Percentiles rank a stretch among this genome's conserved stretches.
phyloP scores from a whole-genome alignment of 768 basidiomycete genomes.

The Auriscalpium microsporum region DNA sequence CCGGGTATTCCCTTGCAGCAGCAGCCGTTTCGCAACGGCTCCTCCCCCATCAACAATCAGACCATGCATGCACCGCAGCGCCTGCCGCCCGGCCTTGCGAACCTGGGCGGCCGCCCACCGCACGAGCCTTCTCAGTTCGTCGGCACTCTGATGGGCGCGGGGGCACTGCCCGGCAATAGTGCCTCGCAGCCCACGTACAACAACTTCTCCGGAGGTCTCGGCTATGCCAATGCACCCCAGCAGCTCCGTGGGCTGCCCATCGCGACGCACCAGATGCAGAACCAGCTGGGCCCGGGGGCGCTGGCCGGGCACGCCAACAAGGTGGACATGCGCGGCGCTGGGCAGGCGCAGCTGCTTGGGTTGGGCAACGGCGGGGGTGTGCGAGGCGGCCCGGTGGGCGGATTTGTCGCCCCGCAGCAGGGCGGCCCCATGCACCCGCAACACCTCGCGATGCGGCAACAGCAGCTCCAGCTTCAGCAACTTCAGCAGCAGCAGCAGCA shows the following conservation, averaged over 20 bases:
- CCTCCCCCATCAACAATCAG: slow-evolving; percentile 50
- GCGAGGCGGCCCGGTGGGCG: slow-evolving; percentile 36
- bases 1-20: slow-evolving; percentile 44
- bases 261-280: slow-evolving; percentile 34
- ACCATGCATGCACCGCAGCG: slow-evolving; percentile 45
- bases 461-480: slow-evolving; percentile 21
- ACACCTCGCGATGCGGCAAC: slow-evolving; percentile 41
- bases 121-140: slow-evolving; percentile 66
- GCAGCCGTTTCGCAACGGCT: slow-evolving; percentile 56
- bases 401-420: slow-evolving; percentile 39
- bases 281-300: slow-evolving; percentile 35
- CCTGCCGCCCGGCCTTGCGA: slow-evolving; percentile 73
- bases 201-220: slow-evolving; percentile 36
- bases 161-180: slow-evolving; percentile 5
- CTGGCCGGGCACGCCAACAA: slow-evolving; percentile 44
- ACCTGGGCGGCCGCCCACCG: slow-evolving; percentile 73
- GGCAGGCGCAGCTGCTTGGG: slow-evolving; percentile 39
- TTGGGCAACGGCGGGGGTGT: slow-evolving; percentile 35
- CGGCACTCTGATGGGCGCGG: slow-evolving; percentile 32
- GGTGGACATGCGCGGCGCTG: slow-evolving; percentile 45
- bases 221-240: slow-evolving; percentile 26
- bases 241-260: slow-evolving; percentile 44
- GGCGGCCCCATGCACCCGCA: slow-evolving; percentile 29
- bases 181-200: slow-evolving; percentile 31
- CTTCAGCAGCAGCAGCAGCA: slow-evolving; percentile 27